phyloP scores from a whole-genome alignment of 495 filamentous ascomycete genomes.

The Trichocladium uniseriatum region DNA sequence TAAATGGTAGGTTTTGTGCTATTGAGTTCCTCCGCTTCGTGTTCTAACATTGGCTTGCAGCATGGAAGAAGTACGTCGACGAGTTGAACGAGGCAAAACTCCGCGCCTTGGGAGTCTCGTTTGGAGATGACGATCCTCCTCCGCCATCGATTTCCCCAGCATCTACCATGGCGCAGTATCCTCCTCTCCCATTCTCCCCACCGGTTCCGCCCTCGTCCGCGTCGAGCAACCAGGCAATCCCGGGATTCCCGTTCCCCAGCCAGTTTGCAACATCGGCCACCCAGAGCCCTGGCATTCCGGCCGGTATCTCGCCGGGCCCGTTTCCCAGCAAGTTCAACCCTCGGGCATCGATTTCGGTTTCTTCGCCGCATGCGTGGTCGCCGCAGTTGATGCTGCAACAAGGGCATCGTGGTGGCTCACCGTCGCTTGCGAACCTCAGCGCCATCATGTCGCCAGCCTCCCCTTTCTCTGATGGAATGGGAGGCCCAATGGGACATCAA shows the following conservation, averaged over 20 bases:
- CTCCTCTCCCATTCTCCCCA: conserved; percentile 62
- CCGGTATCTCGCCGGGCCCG: conserved; percentile 46
- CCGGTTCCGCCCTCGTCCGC: conserved; percentile 56
- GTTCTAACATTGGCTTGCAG: conserved; percentile 25
- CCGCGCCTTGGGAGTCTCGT: conserved; percentile 74
- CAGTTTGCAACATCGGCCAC: conserved; percentile 46
- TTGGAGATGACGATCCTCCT: conserved; percentile 61
- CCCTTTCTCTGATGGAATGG: conserved; percentile 43
- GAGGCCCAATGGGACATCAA: conserved; percentile 39
- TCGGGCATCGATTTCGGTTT: conserved; percentile 45
- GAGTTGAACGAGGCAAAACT: conserved; percentile 81
- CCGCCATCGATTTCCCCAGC: conserved; percentile 44
- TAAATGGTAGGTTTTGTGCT: conserved; percentile 32
- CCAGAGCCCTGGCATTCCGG: conserved; percentile 47
- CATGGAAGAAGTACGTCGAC: conserved; percentile 78
- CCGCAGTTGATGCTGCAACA: conserved; percentile 46
- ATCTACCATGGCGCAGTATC: conserved; percentile 48
- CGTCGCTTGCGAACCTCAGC: conserved; percentile 41
- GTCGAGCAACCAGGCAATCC: conserved; percentile 49
- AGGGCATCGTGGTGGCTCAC: conserved; percentile 48
- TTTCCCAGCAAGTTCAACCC: conserved; percentile 47
- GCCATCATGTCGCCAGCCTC: conserved; percentile 44
- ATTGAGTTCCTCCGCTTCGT: not conserved
- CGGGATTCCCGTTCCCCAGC: conserved; percentile 52
- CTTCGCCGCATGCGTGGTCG: conserved; percentile 44